phyloP scores from a whole-genome alignment of 2,329 filamentous ascomycete species.

The Neofusicoccum sp. region DNA sequence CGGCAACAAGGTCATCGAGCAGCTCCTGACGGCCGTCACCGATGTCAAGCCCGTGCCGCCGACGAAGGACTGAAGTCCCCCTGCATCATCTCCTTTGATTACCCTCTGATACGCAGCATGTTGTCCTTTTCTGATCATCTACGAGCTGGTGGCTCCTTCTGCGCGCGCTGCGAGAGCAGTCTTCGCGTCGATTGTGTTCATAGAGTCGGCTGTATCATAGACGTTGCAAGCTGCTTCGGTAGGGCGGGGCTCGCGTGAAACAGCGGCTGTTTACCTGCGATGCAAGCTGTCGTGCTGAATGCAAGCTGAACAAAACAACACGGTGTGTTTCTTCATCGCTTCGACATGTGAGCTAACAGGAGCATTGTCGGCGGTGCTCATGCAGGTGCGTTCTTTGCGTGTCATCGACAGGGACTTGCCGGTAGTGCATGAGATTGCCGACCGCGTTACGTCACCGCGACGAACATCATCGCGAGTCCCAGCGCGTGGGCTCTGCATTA shows the following conservation, averaged over 20 bases:
- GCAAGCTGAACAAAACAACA: background rate
- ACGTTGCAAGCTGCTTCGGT: slow-evolving; percentile 3
- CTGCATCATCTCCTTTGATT: slow-evolving; percentile 6
- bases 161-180: background rate
- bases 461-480: background rate
- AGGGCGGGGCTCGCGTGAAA: slow-evolving; percentile 4
- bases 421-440: slow-evolving; percentile 1
- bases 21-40: slow-evolving; percentile 81
- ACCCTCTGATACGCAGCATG: slow-evolving; percentile 14
- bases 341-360: background rate
- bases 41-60: slow-evolving; percentile 74
- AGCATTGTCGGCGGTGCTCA: background rate
- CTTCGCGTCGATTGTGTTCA: slow-evolving; percentile 5
- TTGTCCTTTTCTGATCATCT: slow-evolving; percentile 11
- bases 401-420: background rate
- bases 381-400: background rate
- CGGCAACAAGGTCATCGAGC: slow-evolving; percentile 75
- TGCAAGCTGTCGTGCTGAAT: background rate
- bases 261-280: slow-evolving; percentile 2
- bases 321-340: background rate
- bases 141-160: background rate
- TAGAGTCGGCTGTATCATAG: slow-evolving; percentile 17
- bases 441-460: slow-evolving; percentile 6
- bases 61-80: background rate
- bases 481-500: background rate